phyloP scores from a whole-genome alignment of 2,329 filamentous ascomycete species.

The Cladosporium velox region DNA sequence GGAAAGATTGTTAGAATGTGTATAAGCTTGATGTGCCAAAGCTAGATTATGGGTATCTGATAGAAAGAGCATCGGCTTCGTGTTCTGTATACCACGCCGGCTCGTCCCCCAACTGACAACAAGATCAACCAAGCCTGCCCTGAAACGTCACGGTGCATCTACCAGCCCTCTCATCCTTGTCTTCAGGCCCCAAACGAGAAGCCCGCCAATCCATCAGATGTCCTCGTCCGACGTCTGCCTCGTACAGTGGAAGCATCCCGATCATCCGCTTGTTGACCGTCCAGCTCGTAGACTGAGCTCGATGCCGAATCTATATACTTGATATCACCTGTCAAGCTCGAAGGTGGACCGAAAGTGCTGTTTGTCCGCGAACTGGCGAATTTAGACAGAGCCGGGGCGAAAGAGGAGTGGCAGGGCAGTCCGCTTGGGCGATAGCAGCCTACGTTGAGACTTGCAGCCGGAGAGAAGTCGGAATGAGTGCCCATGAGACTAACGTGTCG shows the following conservation, averaged over 20 bases:
- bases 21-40: not conserved
- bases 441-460: slow-evolving; percentile 23
- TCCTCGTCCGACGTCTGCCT: not conserved
- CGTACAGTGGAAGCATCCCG: not conserved
- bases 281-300: not conserved
- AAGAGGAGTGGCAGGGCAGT: not conserved
- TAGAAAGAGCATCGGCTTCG: not conserved
- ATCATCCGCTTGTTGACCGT: not conserved
- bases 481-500: slow-evolving; percentile 20
- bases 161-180: not conserved
- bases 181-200: not conserved
- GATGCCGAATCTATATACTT: not conserved
- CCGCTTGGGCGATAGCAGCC: slow-evolving; percentile 27
- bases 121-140: not conserved
- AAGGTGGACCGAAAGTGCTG: not conserved
- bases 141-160: not conserved
- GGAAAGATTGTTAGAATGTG: not conserved
- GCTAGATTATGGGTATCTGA: not conserved
- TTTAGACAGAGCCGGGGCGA: not conserved
- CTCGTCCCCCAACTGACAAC: not conserved
- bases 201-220: not conserved
- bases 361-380: not conserved
- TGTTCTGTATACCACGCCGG: slow-evolving; percentile 5
- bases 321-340: not conserved
- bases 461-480: slow-evolving; percentile 2